Evolutionary conservation across 1,139 yeast genomes (phyloP).

Genomic region (Saccharomyces hybrid): DNA sequence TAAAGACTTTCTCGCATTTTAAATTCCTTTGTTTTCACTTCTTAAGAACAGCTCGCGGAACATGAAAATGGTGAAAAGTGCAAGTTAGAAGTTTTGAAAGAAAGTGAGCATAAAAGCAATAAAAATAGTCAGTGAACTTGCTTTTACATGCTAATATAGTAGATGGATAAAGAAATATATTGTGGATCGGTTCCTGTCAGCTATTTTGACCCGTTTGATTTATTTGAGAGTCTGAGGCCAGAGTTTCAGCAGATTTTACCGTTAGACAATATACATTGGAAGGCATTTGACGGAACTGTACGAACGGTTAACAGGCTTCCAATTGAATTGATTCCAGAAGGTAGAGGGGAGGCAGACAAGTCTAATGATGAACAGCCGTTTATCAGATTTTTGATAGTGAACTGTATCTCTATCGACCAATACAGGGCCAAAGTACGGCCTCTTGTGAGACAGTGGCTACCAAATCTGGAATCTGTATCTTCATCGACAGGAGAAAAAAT

Average conservation of each 20-base stretch:
- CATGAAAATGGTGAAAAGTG: neutral
- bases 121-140: neutral
- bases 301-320: constrained; percentile 63
- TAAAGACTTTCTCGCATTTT: constrained; percentile 17
- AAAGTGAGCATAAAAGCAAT: neutral
- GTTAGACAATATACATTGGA: constrained; percentile 76
- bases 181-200: constrained; percentile 41
- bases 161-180: neutral
- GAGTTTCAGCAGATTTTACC: constrained; percentile 53
- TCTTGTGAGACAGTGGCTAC: constrained; percentile 75
- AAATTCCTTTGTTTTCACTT: neutral
- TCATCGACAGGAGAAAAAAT: neutral
- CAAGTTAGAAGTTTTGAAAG: neutral
- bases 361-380: constrained; percentile 39
- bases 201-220: constrained; percentile 80
- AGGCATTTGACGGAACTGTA: constrained; percentile 44
- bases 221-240: constrained; percentile 47
- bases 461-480: constrained; percentile 36
- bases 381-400: constrained; percentile 61
- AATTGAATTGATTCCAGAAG: constrained; percentile 56
- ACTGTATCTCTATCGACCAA: constrained; percentile 58
- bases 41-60: neutral
- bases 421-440: constrained; percentile 79
- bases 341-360: constrained; percentile 6
- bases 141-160: neutral